phyloP scores from a whole-genome alignment of 192 early-diverging fungal species.

The Spizellomyces punctatus region DNA sequence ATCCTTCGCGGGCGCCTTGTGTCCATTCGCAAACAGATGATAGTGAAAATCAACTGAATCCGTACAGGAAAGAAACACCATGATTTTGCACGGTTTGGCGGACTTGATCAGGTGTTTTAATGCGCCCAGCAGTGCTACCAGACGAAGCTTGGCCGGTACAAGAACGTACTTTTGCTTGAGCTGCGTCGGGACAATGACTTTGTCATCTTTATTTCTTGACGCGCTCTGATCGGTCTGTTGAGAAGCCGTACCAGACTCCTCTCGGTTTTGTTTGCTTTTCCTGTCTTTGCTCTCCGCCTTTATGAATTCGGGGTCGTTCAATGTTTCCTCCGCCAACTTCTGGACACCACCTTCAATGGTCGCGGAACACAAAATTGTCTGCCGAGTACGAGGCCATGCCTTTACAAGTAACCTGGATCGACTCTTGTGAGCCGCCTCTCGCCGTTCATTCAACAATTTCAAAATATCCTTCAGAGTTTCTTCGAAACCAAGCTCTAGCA shows the following conservation, averaged over 20 bases:
- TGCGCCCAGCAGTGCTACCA: conserved; percentile 80
- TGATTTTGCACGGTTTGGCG: conserved; percentile 61
- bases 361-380: conserved; percentile 78
- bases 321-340: conserved; percentile 74
- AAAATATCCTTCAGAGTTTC: conserved; percentile 51
- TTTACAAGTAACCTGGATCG: conserved; percentile 27
- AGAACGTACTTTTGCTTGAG: conserved; percentile 85
- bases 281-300: conserved; percentile 35
- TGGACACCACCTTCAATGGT: conserved; percentile 86
- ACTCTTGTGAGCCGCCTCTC: conserved; percentile 10
- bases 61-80: conserved; percentile 92
- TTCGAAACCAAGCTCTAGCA: conserved; percentile 91
- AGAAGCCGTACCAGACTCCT: background rate
- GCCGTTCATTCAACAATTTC: conserved; percentile 38
- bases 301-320: conserved; percentile 80
- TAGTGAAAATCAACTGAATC: conserved; percentile 96
- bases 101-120: conserved; percentile 62
- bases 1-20: background rate
- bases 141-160: conserved; percentile 87
- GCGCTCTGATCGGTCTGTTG: conserved; percentile 12
- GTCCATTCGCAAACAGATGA: conserved; percentile 73
- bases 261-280: conserved; percentile 28
- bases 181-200: conserved; percentile 76
- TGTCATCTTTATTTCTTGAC: conserved; percentile 19
- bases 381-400: conserved; percentile 47